Percentiles rank a stretch among this genome's conserved stretches.
These are phyloP conservation scores for Gossypium davidsonii DNA, from an alignment of 441 rosid genomes.

Conservation along the genomic window DNA sequence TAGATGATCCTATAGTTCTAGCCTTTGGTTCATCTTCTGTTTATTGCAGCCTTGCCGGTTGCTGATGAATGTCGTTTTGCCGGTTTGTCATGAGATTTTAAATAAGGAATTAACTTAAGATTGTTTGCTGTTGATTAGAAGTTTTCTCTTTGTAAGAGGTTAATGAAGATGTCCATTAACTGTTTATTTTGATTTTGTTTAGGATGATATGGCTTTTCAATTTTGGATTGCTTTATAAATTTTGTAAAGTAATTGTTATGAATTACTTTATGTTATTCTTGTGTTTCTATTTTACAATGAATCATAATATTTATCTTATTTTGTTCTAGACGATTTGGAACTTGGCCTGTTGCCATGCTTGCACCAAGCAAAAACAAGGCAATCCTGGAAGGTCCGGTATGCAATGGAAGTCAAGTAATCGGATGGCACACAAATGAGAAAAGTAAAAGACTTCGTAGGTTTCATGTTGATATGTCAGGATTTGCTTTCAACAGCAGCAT, in stretches of 20 bases:
- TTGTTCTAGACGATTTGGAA: conserved; percentile 70
- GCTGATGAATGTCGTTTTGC: too few species aligned
- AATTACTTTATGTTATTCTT: not conserved
- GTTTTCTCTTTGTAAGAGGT: too few species aligned
- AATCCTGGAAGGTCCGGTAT: conserved; percentile 83
- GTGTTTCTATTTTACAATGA: not conserved
- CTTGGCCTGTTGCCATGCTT: conserved; percentile 98
- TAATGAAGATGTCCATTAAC: too few species aligned
- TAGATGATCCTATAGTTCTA: too few species aligned
- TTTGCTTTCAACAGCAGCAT: conserved; percentile 94
- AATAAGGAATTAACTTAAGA: too few species aligned
- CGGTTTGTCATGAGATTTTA: too few species aligned
- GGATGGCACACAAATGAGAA: conserved; percentile 98
- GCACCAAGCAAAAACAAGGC: conserved; percentile 95
- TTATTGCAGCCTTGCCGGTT: too few species aligned
- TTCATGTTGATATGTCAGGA: conserved; percentile 96
- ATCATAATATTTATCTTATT: not conserved
- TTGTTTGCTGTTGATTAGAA: too few species aligned
- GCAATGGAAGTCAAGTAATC: conserved; percentile 71
- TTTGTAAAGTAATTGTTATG: not conserved
- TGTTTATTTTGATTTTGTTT: too few species aligned
- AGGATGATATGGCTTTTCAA: too few species aligned
- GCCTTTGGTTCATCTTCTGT: too few species aligned
- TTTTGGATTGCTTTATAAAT: too few species aligned
- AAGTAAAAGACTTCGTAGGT: conserved; percentile 76